These are phyloP conservation scores for Helotiales sp. DNA, from an alignment of 2,329 filamentous ascomycete species.

Conservation along the genomic window DNA sequence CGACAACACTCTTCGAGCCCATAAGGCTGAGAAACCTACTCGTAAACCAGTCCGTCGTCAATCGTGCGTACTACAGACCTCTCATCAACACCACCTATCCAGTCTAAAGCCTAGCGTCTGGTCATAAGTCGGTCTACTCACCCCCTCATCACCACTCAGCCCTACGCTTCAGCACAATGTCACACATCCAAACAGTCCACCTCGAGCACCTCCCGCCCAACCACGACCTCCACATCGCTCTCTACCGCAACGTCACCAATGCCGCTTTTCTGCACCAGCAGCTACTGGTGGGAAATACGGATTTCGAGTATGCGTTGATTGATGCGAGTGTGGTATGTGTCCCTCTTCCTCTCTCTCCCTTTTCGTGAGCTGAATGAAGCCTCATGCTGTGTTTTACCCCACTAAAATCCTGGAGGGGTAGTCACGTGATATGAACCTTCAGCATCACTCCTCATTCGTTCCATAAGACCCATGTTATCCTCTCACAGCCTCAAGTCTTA, in stretches of 20 bases:
- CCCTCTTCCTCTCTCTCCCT: not conserved
- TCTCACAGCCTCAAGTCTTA: not conserved
- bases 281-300: conserved; percentile 80
- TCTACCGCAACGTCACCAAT: conserved; percentile 81
- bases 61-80: too few relatives aligned
- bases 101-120: too few relatives aligned
- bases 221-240: conserved; percentile 71
- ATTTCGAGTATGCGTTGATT: conserved; percentile 92
- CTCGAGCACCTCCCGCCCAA: conserved; percentile 76
- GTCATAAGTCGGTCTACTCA: not conserved
- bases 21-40: not conserved
- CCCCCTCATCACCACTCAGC: not conserved
- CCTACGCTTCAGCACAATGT: conserved; percentile 30
- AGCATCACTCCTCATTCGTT: not conserved
- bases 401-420: not conserved
- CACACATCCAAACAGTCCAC: conserved; percentile 62
- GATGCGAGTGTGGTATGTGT: conserved; percentile 76
- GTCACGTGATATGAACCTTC: conserved; percentile 7
- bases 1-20: not conserved
- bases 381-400: not conserved
- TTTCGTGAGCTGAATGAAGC: too few relatives aligned
- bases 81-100: not conserved
- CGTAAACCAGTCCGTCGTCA: not conserved
- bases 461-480: not conserved
- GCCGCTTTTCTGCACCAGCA: conserved; percentile 79